Conservation (phyloP, 2,329 filamentous ascomycete species). For the Leptodontidium sp. region DNA sequence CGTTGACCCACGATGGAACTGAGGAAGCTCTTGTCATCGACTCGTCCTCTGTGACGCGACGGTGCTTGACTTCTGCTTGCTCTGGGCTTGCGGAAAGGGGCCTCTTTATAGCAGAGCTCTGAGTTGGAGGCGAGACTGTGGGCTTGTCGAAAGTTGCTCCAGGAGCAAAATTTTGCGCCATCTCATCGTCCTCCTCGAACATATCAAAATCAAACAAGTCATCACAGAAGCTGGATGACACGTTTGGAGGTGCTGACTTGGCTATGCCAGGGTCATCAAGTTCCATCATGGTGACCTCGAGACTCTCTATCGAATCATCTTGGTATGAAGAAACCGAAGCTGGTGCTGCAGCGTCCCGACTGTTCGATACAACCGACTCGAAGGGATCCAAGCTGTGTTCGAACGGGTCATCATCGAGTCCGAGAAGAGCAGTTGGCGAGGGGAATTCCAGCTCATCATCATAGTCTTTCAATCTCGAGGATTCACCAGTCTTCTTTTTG, state of each 20-base stretch:
- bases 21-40: conserved; percentile 14
- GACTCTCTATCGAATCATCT: conserved; percentile 31
- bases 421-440: conserved; percentile 47
- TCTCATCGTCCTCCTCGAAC: conserved; percentile 29
- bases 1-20: conserved; percentile 45
- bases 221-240: conserved; percentile 39
- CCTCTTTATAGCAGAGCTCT: conserved; percentile 29
- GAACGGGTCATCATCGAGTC: conserved; percentile 18
- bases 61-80: conserved; percentile 33
- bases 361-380: not conserved
- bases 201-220: conserved; percentile 41
- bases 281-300: conserved; percentile 42
- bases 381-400: not conserved
- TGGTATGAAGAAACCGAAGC: not conserved
- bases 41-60: conserved; percentile 29
- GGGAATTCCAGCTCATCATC: conserved; percentile 49
- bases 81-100: conserved; percentile 26
- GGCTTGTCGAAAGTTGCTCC: not conserved
- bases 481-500: not conserved
- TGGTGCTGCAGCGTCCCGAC: not conserved
- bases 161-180: not conserved
- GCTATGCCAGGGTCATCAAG: conserved; percentile 35
- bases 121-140: conserved; percentile 10
- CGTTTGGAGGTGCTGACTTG: conserved; percentile 27
- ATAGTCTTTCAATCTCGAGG: conserved; percentile 7